Percentiles rank a stretch among this genome's conserved stretches.
Evolutionary conservation across 495 filamentous ascomycete species (phyloP).

Genomic region (Copromyces sp.): DNA sequence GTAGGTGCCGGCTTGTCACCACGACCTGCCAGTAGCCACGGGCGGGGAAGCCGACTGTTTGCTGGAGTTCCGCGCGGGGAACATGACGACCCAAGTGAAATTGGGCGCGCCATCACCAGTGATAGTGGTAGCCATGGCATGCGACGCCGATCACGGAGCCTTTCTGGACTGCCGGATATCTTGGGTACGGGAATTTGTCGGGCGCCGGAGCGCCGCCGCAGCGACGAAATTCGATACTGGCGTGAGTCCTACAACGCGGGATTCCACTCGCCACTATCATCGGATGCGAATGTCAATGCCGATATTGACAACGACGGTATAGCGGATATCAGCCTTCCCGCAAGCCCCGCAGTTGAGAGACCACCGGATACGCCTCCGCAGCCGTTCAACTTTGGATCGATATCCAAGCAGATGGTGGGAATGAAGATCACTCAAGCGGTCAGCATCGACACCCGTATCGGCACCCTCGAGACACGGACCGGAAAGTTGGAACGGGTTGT

Average conservation of each 20-base stretch:
- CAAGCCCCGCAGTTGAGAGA: conserved; percentile 22
- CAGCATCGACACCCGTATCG: conserved; percentile 40
- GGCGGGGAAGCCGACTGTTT: conserved; percentile 25
- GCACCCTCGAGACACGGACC: conserved; percentile 33
- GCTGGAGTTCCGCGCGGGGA: conserved; percentile 6
- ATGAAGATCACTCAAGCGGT: conserved; percentile 47
- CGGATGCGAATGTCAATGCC: conserved; percentile 27
- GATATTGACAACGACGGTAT: conserved; percentile 30
- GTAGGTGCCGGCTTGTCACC: conserved; percentile 42
- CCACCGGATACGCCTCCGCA: conserved; percentile 34
- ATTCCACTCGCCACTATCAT: conserved; percentile 38
- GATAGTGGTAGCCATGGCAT: conserved; percentile 24
- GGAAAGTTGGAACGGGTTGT: conserved; percentile 39
- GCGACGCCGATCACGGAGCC: conserved; percentile 43
- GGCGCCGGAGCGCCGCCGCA: conserved; percentile 32
- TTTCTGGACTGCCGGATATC: conserved; percentile 39
- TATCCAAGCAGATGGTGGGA: conserved; percentile 33
- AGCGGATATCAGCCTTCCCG: conserved; percentile 23
- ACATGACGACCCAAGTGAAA: conserved; percentile 32
- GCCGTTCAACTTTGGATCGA: conserved; percentile 41
- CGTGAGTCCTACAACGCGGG: conserved; percentile 40
- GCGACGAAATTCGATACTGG: conserved; percentile 50
- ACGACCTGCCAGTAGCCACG: conserved; percentile 43
- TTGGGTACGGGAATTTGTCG: conserved; percentile 6
- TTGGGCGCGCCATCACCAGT: conserved; percentile 44